These are phyloP conservation scores for Ceratocystis albifundus DNA, from an alignment of 2,329 filamentous ascomycete genomes.

Conservation along the genomic window DNA sequence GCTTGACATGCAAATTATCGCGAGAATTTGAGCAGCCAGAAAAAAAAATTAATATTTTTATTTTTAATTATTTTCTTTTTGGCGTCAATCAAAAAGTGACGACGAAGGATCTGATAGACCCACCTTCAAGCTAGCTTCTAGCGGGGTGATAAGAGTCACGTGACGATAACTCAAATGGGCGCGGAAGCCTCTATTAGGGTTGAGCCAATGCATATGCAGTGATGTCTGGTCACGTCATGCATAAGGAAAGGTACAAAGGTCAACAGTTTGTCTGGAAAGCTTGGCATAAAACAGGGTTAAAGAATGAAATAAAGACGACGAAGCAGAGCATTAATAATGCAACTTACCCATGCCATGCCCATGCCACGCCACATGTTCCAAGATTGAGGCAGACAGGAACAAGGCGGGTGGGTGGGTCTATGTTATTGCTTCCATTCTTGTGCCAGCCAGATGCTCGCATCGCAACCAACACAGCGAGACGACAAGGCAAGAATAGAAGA, in stretches of 20 bases:
- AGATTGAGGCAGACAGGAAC: neutral
- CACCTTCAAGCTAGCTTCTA: slow-evolving; percentile 19
- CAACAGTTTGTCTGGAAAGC: no score
- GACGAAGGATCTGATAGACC: slow-evolving; percentile 14
- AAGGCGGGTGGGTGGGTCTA: neutral
- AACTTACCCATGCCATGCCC: neutral
- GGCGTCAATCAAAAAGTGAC: slow-evolving; percentile 20
- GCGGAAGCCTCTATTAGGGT: neutral
- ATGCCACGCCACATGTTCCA: no score
- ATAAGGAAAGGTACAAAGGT: neutral
- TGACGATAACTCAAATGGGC: slow-evolving; percentile 11
- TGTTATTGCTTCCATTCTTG: neutral
- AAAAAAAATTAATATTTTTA: neutral
- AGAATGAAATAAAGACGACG: no score
- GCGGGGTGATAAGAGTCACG: slow-evolving; percentile 23
- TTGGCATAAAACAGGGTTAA: no score
- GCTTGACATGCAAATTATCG: neutral
- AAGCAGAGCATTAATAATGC: neutral
- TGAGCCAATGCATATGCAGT: neutral
- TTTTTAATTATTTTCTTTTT: slow-evolving; percentile 10
- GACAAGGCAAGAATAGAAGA: neutral
- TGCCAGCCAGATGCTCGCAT: neutral
- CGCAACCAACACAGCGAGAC: neutral
- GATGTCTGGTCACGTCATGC: neutral
- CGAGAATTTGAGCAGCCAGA: neutral